These are phyloP conservation scores for Circinella minor DNA, from an alignment of 371 early-diverging fungal species.

Conservation along the genomic window DNA sequence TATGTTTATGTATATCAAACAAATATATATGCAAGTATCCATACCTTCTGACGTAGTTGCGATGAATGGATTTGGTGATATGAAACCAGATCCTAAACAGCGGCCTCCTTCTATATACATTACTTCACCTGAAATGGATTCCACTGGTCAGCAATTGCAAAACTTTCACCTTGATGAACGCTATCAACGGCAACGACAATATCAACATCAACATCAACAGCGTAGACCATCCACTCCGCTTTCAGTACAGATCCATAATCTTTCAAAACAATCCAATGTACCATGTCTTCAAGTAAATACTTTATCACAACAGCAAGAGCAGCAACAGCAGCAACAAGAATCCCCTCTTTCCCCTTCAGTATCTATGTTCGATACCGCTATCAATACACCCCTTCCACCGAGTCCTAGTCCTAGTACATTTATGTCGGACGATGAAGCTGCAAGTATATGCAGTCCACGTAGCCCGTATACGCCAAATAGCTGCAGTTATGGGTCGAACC, in stretches of 20 bases:
- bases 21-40: slow-evolving; percentile 4
- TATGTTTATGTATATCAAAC: neutral
- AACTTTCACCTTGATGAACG: slow-evolving; percentile 11
- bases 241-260: slow-evolving; percentile 17
- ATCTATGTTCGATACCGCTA: slow-evolving; percentile 4
- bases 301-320: slow-evolving; percentile 18
- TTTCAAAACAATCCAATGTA: neutral
- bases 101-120: slow-evolving; percentile 28
- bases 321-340: slow-evolving; percentile 18
- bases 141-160: slow-evolving; percentile 10
- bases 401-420: slow-evolving; percentile 28
- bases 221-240: slow-evolving; percentile 8
- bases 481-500: neutral
- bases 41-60: slow-evolving; percentile 4
- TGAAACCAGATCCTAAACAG: slow-evolving; percentile 25
- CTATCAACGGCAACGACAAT: slow-evolving; percentile 3
- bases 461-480: slow-evolving; percentile 26
- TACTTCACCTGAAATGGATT: slow-evolving; percentile 23
- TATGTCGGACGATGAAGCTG: slow-evolving; percentile 27
- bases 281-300: neutral
- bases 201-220: neutral
- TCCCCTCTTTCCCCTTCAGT: slow-evolving; percentile 5
- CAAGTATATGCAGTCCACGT: slow-evolving; percentile 24
- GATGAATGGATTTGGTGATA: slow-evolving; percentile 10
- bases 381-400: slow-evolving; percentile 18